Percentiles rank a stretch among this genome's conserved stretches.
Evolutionary conservation across 2,329 filamentous ascomycete genomes (phyloP).

Genomic region (Cytospora leucostoma): DNA sequence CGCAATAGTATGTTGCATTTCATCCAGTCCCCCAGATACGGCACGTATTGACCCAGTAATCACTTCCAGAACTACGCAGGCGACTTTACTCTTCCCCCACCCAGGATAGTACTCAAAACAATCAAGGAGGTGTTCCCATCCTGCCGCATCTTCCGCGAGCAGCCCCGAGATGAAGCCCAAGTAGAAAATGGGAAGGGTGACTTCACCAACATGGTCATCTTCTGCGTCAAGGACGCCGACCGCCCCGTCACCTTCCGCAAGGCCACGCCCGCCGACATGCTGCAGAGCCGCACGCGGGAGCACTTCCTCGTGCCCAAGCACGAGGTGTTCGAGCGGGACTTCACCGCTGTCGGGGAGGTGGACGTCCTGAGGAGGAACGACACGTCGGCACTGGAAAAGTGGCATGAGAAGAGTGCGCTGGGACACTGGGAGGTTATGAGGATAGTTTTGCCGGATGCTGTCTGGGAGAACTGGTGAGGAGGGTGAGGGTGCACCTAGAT

Average conservation of each 20-base stretch:
- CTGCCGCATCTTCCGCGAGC: constrained; percentile 89
- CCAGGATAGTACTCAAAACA: constrained; percentile 78
- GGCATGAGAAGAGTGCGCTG: constrained; percentile 73
- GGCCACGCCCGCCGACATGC: constrained; percentile 64
- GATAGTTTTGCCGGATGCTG: constrained; percentile 69
- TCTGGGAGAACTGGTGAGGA: constrained; percentile 86
- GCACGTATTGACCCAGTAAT: constrained; percentile 17
- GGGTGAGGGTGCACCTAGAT: background rate
- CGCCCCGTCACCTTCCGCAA: constrained; percentile 64
- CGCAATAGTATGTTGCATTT: constrained; percentile 68
- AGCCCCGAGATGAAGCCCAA: constrained; percentile 51
- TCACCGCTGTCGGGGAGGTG: constrained; percentile 44
- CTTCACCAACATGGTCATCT: constrained; percentile 96
- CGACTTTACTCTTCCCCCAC: constrained; percentile 75
- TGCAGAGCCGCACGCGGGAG: constrained; percentile 70
- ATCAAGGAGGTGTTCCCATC: constrained; percentile 81
- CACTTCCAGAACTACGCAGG: constrained; percentile 82
- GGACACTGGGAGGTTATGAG: constrained; percentile 95
- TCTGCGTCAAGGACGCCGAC: constrained; percentile 71
- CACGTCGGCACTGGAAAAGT: constrained; percentile 66
- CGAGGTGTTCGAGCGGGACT: constrained; percentile 62
- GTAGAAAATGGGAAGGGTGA: constrained; percentile 57
- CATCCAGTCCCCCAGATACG: background rate
- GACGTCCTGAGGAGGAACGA: constrained; percentile 63
- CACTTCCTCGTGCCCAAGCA: constrained; percentile 71